Conservation (phyloP, 148 eudicot genomes). For the Persicaria maculosa region DNA sequence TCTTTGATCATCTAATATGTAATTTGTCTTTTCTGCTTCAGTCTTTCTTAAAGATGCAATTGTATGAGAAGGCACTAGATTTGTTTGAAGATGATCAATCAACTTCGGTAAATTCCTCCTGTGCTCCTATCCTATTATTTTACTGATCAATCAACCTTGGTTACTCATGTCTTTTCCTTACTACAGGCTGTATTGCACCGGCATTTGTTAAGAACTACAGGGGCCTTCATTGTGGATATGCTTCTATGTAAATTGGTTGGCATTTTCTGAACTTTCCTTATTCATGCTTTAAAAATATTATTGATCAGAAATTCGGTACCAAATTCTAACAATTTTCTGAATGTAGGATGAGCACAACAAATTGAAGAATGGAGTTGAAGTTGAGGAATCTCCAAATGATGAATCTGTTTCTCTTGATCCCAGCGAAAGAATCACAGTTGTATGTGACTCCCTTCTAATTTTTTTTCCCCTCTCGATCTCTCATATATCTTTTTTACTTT, state of each 20-base stretch:
- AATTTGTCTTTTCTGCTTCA: constrained; percentile 24
- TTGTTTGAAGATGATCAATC: constrained; percentile 90
- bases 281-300: not conserved
- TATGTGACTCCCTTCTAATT: constrained; percentile 27
- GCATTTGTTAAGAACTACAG: constrained; percentile 81
- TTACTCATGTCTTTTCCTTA: constrained; percentile 10
- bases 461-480: not conserved
- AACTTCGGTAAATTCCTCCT: constrained; percentile 51
- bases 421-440: constrained; percentile 68
- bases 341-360: constrained; percentile 72
- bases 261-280: not conserved
- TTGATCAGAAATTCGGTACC: not conserved
- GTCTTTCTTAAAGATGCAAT: constrained; percentile 76
- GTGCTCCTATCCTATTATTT: not conserved
- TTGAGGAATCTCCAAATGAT: constrained; percentile 57
- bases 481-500: not conserved
- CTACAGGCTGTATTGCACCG: constrained; percentile 70
- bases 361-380: constrained; percentile 75
- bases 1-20: not conserved
- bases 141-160: constrained; percentile 50
- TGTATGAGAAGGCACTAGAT: constrained; percentile 86
- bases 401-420: constrained; percentile 50
- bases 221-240: constrained; percentile 56
- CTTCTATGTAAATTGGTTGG: constrained; percentile 60
- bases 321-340: constrained; percentile 4